These are phyloP conservation scores for Mortierella sp. DNA, from an alignment of 371 early-diverging fungal genomes.

Conservation along the genomic window DNA sequence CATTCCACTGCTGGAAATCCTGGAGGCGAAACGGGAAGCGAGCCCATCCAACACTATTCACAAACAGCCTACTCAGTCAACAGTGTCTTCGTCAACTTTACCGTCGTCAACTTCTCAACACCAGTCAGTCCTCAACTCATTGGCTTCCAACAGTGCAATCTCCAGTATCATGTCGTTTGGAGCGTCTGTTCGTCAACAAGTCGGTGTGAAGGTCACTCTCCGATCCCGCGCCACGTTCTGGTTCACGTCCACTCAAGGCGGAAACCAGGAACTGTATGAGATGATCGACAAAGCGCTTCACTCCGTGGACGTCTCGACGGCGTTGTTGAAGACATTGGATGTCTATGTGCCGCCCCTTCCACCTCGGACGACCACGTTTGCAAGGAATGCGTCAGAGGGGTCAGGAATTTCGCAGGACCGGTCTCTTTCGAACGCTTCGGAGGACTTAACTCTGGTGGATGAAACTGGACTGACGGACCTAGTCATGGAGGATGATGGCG, in stretches of 20 bases:
- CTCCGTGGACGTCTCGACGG: constrained; percentile 12
- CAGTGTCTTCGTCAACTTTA: not conserved
- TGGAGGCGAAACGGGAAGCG: constrained; percentile 36
- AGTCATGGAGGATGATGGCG: not conserved
- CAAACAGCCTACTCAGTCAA: not conserved
- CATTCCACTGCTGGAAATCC: constrained; percentile 37
- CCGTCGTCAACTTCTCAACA: not conserved
- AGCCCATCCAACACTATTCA: constrained; percentile 28
- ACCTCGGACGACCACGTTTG: not conserved
- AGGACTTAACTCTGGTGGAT: constrained; percentile 24
- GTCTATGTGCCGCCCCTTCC: not conserved
- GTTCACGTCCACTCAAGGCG: constrained; percentile 28
- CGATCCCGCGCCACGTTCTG: constrained; percentile 32
- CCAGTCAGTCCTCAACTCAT: constrained; percentile 11
- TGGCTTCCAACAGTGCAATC: constrained; percentile 9
- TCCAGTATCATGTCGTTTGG: constrained; percentile 40
- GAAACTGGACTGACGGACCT: constrained; percentile 1
- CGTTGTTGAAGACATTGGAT: constrained; percentile 24
- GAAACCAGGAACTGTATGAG: constrained; percentile 38
- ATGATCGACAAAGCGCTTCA: constrained; percentile 14
- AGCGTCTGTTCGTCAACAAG: constrained; percentile 20
- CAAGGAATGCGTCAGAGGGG: not conserved
- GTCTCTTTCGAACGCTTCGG: constrained; percentile 24
- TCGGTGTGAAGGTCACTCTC: constrained; percentile 19
- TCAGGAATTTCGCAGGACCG: constrained; percentile 2